phyloP scores from a whole-genome alignment of 352 stramenopile genomes.

The Poterioochromonas sp. region DNA sequence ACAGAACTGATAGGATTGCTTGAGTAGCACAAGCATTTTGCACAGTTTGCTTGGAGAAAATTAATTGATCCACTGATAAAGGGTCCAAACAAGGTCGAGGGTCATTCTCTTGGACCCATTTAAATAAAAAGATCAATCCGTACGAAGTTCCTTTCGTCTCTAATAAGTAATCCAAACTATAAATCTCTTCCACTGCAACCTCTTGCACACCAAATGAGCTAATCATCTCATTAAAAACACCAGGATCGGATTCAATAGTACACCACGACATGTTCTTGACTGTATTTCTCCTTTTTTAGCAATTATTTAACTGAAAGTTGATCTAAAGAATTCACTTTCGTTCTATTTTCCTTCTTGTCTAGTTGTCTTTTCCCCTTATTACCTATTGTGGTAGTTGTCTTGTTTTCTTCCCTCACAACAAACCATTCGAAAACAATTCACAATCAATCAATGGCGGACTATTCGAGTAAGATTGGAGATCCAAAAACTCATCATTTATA shows the following conservation, averaged over 20 bases:
- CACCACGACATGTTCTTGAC: conserved; percentile 41
- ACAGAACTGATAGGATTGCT: conserved; percentile 85
- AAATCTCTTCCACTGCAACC: conserved; percentile 81
- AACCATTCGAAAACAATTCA: too few species aligned
- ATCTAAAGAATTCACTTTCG: too few species aligned
- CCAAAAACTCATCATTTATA: too few species aligned
- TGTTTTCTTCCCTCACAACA: too few species aligned
- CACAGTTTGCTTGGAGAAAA: conserved; percentile 59
- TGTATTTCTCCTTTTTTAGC: too few species aligned
- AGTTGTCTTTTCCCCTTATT: too few species aligned
- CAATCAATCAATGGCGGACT: too few species aligned
- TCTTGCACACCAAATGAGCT: conserved; percentile 80
- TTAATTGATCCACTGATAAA: neutral
- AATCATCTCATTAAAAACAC: conserved; percentile 79
- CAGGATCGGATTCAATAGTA: conserved; percentile 49
- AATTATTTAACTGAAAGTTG: too few species aligned
- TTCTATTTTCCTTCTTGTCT: too few species aligned
- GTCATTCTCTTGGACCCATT: conserved; percentile 66
- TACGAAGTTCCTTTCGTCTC: conserved; percentile 62
- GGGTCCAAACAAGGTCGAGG: conserved; percentile 34
- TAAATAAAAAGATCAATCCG: conserved; percentile 92
- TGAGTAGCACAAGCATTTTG: conserved; percentile 91
- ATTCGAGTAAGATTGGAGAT: too few species aligned
- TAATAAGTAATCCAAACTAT: conserved; percentile 61
- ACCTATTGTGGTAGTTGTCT: too few species aligned